Conservation (phyloP, 2,329 filamentous ascomycete genomes). For the Pseudopyricularia javanii region DNA sequence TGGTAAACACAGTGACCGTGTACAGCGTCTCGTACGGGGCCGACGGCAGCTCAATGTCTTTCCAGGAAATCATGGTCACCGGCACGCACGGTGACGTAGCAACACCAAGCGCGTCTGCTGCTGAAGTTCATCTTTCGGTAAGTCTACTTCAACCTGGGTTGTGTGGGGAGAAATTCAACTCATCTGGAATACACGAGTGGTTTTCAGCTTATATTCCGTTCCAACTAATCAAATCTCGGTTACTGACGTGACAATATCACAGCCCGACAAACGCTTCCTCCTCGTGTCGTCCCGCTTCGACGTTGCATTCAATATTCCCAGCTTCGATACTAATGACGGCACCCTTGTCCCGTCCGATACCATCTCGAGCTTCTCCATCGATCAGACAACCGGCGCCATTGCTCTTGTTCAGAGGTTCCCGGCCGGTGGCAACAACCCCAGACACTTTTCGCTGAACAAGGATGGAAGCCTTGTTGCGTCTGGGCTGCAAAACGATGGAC, state of each 20-base stretch:
- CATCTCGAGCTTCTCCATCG: slow-evolving; percentile 48
- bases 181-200: no score
- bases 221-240: not conserved
- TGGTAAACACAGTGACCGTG: slow-evolving; percentile 42
- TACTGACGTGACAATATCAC: not conserved
- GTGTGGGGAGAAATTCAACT: no score
- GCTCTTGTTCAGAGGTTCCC: slow-evolving; percentile 44
- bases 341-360: slow-evolving; percentile 46
- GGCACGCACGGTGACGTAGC: slow-evolving; percentile 32
- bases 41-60: slow-evolving; percentile 23
- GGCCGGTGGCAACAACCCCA: slow-evolving; percentile 51
- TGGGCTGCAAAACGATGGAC: slow-evolving; percentile 47
- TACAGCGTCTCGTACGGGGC: slow-evolving; percentile 42
- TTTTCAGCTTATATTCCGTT: not conserved
- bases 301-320: slow-evolving; percentile 34
- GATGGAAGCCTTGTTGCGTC: slow-evolving; percentile 53
- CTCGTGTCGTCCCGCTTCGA: slow-evolving; percentile 58
- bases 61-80: slow-evolving; percentile 33
- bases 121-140: slow-evolving; percentile 48
- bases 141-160: slow-evolving; percentile 13
- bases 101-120: slow-evolving; percentile 29
- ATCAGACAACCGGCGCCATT: slow-evolving; percentile 39
- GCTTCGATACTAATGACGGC: slow-evolving; percentile 28
- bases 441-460: slow-evolving; percentile 56
- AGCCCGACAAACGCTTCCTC: slow-evolving; percentile 51